A percentile compares a stretch with the other conserved stretches of the same genome.
These are phyloP conservation scores for Candida gorgasii DNA, from an alignment of 805 yeast genomes.

Conservation along the genomic window DNA sequence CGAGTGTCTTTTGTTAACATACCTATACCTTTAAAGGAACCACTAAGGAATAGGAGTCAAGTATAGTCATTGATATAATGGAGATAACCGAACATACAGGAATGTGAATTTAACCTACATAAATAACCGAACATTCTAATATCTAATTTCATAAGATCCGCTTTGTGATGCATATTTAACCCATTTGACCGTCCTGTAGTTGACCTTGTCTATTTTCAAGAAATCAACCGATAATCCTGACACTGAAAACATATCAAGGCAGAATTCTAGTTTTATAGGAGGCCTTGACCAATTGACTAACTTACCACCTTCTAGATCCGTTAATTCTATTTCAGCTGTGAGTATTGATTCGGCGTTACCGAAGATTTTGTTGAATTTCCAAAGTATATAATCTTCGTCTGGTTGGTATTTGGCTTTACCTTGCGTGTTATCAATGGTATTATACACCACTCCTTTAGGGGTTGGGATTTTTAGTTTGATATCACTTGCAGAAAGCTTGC, in stretches of 20 bases:
- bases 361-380: slow-evolving; percentile 69
- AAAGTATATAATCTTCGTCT: slow-evolving; percentile 60
- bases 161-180: slow-evolving; percentile 75
- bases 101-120: too few species aligned
- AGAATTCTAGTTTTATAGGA: slow-evolving; percentile 71
- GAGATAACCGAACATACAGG: too few species aligned
- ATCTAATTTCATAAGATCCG: slow-evolving; percentile 83
- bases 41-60: too few species aligned
- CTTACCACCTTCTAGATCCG: slow-evolving; percentile 17
- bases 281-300: slow-evolving; percentile 61
- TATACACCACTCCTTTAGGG: slow-evolving; percentile 44
- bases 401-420: slow-evolving; percentile 74
- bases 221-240: slow-evolving; percentile 76
- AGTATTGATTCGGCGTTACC: slow-evolving; percentile 68
- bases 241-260: slow-evolving; percentile 70
- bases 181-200: slow-evolving; percentile 81
- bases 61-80: too few species aligned
- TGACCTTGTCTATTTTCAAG: slow-evolving; percentile 62
- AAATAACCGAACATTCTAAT: too few species aligned
- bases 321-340: slow-evolving; percentile 51
- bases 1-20: background rate
- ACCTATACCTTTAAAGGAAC: background rate
- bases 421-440: slow-evolving; percentile 39
- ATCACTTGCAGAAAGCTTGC: slow-evolving; percentile 60
- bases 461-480: slow-evolving; percentile 68